Conservation (phyloP, 1,139 yeast species). For the Sugiyamaella neomexicana region DNA sequence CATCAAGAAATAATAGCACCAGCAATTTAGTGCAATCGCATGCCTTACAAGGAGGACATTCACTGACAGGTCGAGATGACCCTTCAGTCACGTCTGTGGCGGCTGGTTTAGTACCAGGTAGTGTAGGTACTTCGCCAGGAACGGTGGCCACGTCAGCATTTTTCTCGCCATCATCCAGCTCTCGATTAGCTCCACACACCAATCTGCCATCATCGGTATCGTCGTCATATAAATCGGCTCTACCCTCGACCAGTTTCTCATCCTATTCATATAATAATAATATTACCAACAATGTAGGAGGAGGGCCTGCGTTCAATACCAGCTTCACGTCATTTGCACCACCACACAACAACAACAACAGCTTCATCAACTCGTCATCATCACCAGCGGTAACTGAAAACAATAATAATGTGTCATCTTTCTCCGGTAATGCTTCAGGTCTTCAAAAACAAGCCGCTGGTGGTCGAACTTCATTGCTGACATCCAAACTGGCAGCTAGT, state of each 20-base stretch:
- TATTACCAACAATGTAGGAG: too few relatives aligned
- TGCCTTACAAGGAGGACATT: conserved; percentile 11
- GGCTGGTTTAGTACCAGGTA: conserved; percentile 9
- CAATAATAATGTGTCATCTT: conserved; percentile 7
- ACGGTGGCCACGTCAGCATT: conserved; percentile 30
- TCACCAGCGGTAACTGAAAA: not conserved
- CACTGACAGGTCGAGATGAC: conserved; percentile 6
- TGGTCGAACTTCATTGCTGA: conserved; percentile 34
- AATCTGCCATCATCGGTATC: conserved; percentile 38
- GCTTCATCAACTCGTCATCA: conserved; percentile 9
- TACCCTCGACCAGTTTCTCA: conserved; percentile 21
- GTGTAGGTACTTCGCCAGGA: conserved; percentile 16
- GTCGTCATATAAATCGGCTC: conserved; percentile 35
- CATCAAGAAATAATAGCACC: conserved; percentile 7
- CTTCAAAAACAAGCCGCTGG: not conserved
- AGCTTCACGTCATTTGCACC: conserved; percentile 7
- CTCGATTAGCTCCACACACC: conserved; percentile 34
- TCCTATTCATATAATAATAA: conserved; percentile 15
- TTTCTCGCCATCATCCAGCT: conserved; percentile 34
- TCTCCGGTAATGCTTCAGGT: conserved; percentile 1
- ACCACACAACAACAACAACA: conserved; percentile 3
- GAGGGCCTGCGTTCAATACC: conserved; percentile 2
- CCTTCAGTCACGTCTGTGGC: conserved; percentile 4
- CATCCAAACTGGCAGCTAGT: conserved; percentile 35
- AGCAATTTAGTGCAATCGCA: conserved; percentile 13